Conservation (phyloP, 331 rosid genomes). For the Acacia pycnantha region DNA sequence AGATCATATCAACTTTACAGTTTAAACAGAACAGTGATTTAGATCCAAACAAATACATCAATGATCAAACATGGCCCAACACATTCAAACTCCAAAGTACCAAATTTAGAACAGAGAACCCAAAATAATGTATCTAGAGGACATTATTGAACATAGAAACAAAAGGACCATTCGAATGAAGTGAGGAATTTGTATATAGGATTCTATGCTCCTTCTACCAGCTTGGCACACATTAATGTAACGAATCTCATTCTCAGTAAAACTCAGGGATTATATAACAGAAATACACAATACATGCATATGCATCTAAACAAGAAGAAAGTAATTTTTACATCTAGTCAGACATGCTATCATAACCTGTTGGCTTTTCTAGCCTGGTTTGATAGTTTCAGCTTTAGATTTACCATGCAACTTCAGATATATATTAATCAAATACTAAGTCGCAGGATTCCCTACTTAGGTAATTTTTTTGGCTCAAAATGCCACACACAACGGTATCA, state of each 20-base stretch:
- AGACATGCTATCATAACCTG: not conserved
- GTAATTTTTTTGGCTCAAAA: not conserved
- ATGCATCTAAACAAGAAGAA: not conserved
- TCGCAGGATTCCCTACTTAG: not conserved
- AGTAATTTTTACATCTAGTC: not conserved
- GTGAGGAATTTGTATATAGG: not conserved
- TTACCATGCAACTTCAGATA: not conserved
- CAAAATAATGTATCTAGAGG: not conserved
- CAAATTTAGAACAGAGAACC: not conserved
- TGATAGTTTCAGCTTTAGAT: not conserved
- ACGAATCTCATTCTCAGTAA: not conserved
- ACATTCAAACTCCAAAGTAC: not conserved
- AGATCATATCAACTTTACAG: not conserved
- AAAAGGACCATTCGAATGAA: not conserved
- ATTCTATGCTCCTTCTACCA: not conserved
- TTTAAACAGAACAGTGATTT: not conserved
- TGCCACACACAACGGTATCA: not conserved
- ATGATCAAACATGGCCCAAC: not conserved
- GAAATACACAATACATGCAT: not conserved
- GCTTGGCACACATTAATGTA: not conserved
- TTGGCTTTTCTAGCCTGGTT: not conserved
- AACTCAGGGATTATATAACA: not conserved
- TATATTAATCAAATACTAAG: not conserved
- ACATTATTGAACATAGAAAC: not conserved
- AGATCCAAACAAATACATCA: constrained; percentile 4